Base-by-base conservation (phyloP, 2,329 filamentous ascomycete genomes). In the Apiospora saccharicola region DNA sequence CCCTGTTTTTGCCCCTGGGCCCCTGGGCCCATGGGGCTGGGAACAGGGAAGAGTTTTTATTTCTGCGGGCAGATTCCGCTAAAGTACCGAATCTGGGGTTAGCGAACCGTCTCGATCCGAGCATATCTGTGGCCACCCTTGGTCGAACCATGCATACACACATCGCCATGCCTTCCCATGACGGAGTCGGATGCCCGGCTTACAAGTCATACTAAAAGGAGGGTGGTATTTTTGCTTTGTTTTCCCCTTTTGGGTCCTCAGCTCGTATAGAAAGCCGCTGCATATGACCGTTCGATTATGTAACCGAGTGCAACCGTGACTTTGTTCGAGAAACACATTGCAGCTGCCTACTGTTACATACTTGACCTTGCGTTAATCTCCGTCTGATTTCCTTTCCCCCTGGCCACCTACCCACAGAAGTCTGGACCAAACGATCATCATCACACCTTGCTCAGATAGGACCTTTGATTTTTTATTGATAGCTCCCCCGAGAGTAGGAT, bases 41-140 rank as follows among this genome's bases (percentile, higher is more conserved):
- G 30, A 64, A 5, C 57, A 12, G 16, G 19, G 57, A 64, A 64
- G 34, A n/a, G 19, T 22, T 41, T 64, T 41, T 41, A 8, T 10
- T 10, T 1, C 34, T 64, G 57, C 34, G 57, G 57, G 57, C n/a
- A 34, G 30, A 64, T 64, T 64, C 34, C 57, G 34, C 57, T 41
- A 64, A n/a, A 41, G 22, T 41, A 64, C 34, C 57, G 34, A 64
- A 41, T 64, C 57, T 64, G 30, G 57, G 57, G 57, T 64, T 22
- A 64, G 7, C 10, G 19, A 41, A 41, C 3, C 57, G 34, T 41
- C 57, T 64, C 57, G 57, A 41, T 41, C 34, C 57, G 57, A 41
- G 57, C 34, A 2, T 22, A 14, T 41, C 57, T 41, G 30, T 30
- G 22, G 37, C 37, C 37, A 10, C 37, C 53, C 57, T 24, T 24